phyloP scores from a whole-genome alignment of 768 basidiomycete genomes.

The Strobilomyces dryophilus region DNA sequence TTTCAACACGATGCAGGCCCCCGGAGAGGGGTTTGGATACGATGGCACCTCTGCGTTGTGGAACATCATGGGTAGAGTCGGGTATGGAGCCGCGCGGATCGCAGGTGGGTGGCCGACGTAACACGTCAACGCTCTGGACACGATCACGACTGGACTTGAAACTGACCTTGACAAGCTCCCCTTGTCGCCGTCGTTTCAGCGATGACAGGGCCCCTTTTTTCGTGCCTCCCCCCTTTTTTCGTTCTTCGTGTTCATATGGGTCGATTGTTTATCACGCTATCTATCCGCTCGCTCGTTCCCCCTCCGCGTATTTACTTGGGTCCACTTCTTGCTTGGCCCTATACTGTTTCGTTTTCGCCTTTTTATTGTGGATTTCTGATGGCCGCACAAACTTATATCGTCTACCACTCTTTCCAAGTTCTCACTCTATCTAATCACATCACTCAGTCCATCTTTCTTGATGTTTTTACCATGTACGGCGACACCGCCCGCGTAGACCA shows the following conservation, averaged over 20 bases:
- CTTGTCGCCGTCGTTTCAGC: slow-evolving; percentile 10
- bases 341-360: background rate
- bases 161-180: background rate
- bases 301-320: background rate
- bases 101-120: slow-evolving; percentile 78
- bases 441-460: background rate
- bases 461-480: slow-evolving; percentile 9
- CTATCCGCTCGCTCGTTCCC: slow-evolving; percentile 2
- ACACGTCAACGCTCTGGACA: slow-evolving; percentile 3
- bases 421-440: background rate
- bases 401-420: slow-evolving; percentile 6
- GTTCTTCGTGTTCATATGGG: slow-evolving; percentile 16
- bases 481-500: background rate
- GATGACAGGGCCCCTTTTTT: background rate
- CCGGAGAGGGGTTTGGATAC: slow-evolving; percentile 64
- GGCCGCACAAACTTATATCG: background rate
- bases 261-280: slow-evolving; percentile 17
- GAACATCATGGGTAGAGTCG: slow-evolving; percentile 66
- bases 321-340: background rate
- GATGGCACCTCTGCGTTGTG: slow-evolving; percentile 63
- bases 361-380: slow-evolving; percentile 1
- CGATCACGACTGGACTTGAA: background rate
- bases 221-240: background rate
- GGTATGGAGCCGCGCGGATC: slow-evolving; percentile 70
- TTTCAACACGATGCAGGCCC: slow-evolving; percentile 68